A percentile compares a stretch with the other conserved stretches of the same genome.
These are phyloP conservation scores for Cerrena zonata DNA, from an alignment of 1,284 basidiomycete species.

Conservation along the genomic window DNA sequence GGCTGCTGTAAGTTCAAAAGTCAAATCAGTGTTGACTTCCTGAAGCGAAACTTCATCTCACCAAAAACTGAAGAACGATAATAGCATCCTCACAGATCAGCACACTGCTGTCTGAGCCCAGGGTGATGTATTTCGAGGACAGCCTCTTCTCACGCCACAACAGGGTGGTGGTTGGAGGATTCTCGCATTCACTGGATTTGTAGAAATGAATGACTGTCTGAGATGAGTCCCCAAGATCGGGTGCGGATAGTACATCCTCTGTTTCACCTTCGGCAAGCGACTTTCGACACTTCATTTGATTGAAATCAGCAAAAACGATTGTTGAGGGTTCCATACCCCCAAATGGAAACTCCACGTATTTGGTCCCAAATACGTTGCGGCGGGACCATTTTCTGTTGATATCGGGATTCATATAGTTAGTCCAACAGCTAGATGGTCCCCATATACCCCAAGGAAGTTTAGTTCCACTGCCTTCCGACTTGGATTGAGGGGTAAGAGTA, in stretches of 20 bases:
- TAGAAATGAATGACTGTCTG: too few species aligned
- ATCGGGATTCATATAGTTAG: slow-evolving; percentile 29
- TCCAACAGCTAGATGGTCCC: slow-evolving; percentile 43
- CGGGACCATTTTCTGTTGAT: slow-evolving; percentile 49
- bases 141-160: slow-evolving; percentile 36
- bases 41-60: neutral
- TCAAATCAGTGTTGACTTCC: neutral
- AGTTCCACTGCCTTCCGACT: neutral
- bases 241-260: too few species aligned
- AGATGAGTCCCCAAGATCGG: too few species aligned
- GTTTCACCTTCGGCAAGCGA: slow-evolving; percentile 12
- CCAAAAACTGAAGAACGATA: slow-evolving; percentile 32
- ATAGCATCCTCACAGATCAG: slow-evolving; percentile 55
- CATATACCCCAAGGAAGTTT: slow-evolving; percentile 51
- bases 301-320: slow-evolving; percentile 43
- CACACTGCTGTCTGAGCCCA: slow-evolving; percentile 25
- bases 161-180: slow-evolving; percentile 39
- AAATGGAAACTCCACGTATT: slow-evolving; percentile 26
- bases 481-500: neutral
- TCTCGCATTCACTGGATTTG: too few species aligned
- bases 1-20: neutral
- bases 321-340: neutral
- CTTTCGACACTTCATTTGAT: slow-evolving; percentile 36
- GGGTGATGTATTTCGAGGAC: slow-evolving; percentile 13
- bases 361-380: slow-evolving; percentile 53